Evolutionary conservation across 768 basidiomycete species (phyloP), one percentile per base, ranked within the genome.

Genomic region (Udeniomyces megalosporus): DNA sequence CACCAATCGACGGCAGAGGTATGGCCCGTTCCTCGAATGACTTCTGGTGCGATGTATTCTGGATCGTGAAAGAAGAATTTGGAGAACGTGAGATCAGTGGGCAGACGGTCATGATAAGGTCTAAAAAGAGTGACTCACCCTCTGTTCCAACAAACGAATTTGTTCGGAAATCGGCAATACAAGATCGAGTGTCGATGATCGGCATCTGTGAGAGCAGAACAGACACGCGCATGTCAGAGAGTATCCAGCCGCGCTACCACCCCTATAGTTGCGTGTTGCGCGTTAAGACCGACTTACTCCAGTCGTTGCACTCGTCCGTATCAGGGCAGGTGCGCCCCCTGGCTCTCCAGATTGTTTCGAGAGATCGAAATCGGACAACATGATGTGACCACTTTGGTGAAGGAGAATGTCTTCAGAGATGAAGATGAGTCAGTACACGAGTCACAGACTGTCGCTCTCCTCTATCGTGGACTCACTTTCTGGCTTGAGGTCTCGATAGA

Each of bases 31-130:
- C 88, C 89, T 69, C 87, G 86, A 72, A 99, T 95, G 63, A 99
- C 95, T 77, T 99, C 95, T 66, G 93, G 93, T 46, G 93, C 91
- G 72, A 99, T 97, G 79, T 99, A 99, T 77, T 96, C 93, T 95
- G 74, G 6, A 17, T 38, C 15, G 24, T 14, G 20, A 31, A 8
- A 58, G 29, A 24, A 44, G 31, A n/a, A n/a, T n/a, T n/a, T n/a
- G n/a, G n/a, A n/a, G n/a, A n/a, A n/a, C n/a, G n/a, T n/a, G n/a
- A n/a, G n/a, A n/a, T n/a, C n/a, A n/a, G 12, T 56, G 20, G 35
- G 58, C 58, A 47, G 38, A 47, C 51, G 51, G 69, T 70, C 69
- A 68, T 65, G 66, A 60, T 67, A 68, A 42, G 8, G 38, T n/a
- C n/a, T n/a, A n/a, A n/a, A n/a, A 52, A 52, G 50, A 28, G 4